phyloP scores from a whole-genome alignment of 768 basidiomycete species.

The Favolaschia claudopus region DNA sequence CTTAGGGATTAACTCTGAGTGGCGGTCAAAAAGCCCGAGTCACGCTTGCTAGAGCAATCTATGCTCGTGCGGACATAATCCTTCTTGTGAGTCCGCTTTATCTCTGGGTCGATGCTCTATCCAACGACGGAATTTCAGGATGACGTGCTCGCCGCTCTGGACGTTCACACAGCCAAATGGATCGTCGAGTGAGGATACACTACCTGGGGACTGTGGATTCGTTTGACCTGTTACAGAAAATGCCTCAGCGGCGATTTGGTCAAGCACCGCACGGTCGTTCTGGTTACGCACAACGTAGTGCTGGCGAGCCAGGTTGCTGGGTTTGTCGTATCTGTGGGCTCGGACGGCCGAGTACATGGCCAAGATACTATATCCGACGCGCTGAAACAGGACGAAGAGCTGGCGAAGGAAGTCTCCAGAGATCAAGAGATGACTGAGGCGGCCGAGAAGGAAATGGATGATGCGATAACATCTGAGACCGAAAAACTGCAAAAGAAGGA shows the following conservation, averaged over 20 bases:
- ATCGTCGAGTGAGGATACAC: constrained; percentile 59
- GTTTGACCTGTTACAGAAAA: too few species aligned
- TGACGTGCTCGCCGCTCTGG: constrained; percentile 72
- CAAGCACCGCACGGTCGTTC: constrained; percentile 49
- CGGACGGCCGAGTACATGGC: constrained; percentile 50
- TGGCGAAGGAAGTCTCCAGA: constrained; percentile 52
- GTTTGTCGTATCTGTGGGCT: constrained; percentile 52
- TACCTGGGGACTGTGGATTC: too few species aligned
- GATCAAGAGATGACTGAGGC: constrained; percentile 44
- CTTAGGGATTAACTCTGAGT: constrained; percentile 29
- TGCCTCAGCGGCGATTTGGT: constrained; percentile 78
- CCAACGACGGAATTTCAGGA: too few species aligned
- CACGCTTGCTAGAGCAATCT: constrained; percentile 55
- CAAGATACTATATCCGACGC: constrained; percentile 51
- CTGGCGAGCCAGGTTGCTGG: constrained; percentile 48
- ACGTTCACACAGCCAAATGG: constrained; percentile 83
- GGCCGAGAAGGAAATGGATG: constrained; percentile 33
- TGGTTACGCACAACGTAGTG: constrained; percentile 57
- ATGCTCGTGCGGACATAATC: constrained; percentile 63
- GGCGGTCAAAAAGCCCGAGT: constrained; percentile 59
- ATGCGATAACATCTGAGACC: constrained; percentile 20
- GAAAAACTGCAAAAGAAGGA: constrained; percentile 38
- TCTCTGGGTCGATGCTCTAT: too few species aligned
- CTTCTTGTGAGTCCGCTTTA: too few species aligned
- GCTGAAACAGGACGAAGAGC: constrained; percentile 40